Base-by-base conservation (phyloP, 2,329 filamentous ascomycete species). In the Alternaria postmessia region DNA sequence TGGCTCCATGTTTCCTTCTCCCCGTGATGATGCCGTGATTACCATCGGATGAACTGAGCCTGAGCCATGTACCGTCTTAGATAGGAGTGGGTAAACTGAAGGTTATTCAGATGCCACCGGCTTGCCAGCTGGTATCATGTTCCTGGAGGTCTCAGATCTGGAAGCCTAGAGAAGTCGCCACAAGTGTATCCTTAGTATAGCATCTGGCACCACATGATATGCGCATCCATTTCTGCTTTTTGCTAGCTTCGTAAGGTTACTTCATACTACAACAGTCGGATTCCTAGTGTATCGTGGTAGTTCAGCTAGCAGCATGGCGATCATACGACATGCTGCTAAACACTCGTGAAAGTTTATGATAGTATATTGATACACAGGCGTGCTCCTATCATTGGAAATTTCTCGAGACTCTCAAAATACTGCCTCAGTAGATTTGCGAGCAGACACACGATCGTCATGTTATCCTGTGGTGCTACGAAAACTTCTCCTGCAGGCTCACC, bases 401-500 rank as follows among this genome's bases (percentile, higher is more conserved):
- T 30, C 28, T 11, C 9, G 11, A 30, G 11, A 30, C 28, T 30
- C 28, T 30, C 28, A 30, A 11, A 4, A 11, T 30, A 30, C 9
- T 30, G 1, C 9, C 28, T 11, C 28, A 30, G 11, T 11, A 30
- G 28, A 30, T 9, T 30, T 30, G 9, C 11, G 28, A 30, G 11
- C 1, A 11, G 28, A 30, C 5, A 30, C 24, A 46, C 43, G 16
- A 46, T n/a, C 24, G 28, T 46, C 28, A 30, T 46, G 43, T 26
- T 26, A 12, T 46, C 24, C 18, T 30, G 24, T 28, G 24, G 26
- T 28, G 43, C 24, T 28, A 46, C 16, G n/a, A 46, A 30, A 28
- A 22, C 44, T 34, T 54, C 20, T 58, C 28, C 51, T 51, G 26
- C 42, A 7, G 22, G 12, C 51, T 55, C 38, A 20, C 51, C 43